Conservation (phyloP, 768 basidiomycete species). For the Clitopilus hobsonii region DNA sequence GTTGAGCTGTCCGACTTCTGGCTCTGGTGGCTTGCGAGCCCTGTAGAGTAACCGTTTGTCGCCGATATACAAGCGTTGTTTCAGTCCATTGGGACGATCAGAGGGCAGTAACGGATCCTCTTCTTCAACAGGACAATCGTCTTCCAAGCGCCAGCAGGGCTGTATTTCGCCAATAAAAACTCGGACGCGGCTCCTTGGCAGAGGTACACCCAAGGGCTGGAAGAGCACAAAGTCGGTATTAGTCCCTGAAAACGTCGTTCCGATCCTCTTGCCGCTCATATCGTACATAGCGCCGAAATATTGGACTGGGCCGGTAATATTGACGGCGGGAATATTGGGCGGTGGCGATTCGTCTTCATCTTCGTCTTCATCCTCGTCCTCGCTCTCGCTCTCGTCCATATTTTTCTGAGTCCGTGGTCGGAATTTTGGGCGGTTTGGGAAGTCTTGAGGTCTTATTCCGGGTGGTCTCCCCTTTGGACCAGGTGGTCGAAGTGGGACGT, state of each 20-base stretch:
- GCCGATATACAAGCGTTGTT: constrained; percentile 12
- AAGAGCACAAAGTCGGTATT: constrained; percentile 17
- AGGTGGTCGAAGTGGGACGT: not conserved
- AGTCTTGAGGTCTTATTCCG: not conserved
- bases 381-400: no score
- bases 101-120: not conserved
- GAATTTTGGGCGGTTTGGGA: not conserved
- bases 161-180: constrained; percentile 26
- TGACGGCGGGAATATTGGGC: not conserved
- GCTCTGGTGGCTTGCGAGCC: not conserved
- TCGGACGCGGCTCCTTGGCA: constrained; percentile 7
- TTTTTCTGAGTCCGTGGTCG: no score
- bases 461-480: not conserved
- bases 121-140: not conserved
- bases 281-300: constrained; percentile 27
- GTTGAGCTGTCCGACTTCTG: not conserved
- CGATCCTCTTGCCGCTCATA: constrained; percentile 21
- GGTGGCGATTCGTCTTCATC: not conserved
- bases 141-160: constrained; percentile 22
- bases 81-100: constrained; percentile 1
- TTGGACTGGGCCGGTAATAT: constrained; percentile 11
- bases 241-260: constrained; percentile 19
- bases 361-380: not conserved
- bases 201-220: constrained; percentile 2
- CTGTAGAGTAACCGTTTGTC: constrained; percentile 6